phyloP scores from a whole-genome alignment of 2,329 filamentous ascomycete species.

The Alternaria incomplexa region DNA sequence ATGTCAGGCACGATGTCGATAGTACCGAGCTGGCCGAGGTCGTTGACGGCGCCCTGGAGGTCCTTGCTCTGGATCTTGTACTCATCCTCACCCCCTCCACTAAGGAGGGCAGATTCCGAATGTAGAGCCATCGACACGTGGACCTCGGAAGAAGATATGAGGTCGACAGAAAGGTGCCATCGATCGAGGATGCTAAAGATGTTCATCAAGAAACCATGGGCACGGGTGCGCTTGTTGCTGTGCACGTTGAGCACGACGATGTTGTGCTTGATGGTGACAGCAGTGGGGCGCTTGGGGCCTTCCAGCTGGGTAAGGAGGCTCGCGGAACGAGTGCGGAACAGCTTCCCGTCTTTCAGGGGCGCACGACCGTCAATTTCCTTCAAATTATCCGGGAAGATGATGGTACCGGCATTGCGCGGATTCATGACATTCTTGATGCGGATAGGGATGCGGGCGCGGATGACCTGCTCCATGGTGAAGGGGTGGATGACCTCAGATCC shows the following conservation, averaged over 20 bases:
- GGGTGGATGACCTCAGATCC: constrained; percentile 94
- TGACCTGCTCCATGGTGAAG: constrained; percentile 95
- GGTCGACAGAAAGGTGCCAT: constrained; percentile 86
- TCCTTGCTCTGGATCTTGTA: constrained; percentile 56
- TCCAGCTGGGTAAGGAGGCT: constrained; percentile 56
- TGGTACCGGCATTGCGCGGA: constrained; percentile 76
- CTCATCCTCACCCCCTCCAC: constrained; percentile 55
- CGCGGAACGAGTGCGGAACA: constrained; percentile 55
- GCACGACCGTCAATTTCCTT: constrained; percentile 59
- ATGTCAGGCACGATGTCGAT: constrained; percentile 90
- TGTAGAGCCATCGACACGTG: constrained; percentile 98
- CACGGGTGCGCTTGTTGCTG: constrained; percentile 94
- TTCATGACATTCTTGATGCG: constrained; percentile 94
- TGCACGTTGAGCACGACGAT: constrained; percentile 98
- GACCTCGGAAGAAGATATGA: constrained; percentile 95
- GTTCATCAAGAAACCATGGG: constrained; percentile 92
- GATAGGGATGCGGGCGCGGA: constrained; percentile 78
- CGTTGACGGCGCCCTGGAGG: constrained; percentile 63
- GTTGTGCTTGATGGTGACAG: constrained; percentile 96
- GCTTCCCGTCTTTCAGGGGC: constrained; percentile 65
- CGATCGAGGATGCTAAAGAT: constrained; percentile 92
- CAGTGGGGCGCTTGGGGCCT: constrained; percentile 57
- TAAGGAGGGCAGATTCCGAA: constrained; percentile 67
- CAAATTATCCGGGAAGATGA: constrained; percentile 79
- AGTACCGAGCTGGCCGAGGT: constrained; percentile 81